Conservation (phyloP, 139 green algal genomes). For the Chlamydomonas sp. region DNA sequence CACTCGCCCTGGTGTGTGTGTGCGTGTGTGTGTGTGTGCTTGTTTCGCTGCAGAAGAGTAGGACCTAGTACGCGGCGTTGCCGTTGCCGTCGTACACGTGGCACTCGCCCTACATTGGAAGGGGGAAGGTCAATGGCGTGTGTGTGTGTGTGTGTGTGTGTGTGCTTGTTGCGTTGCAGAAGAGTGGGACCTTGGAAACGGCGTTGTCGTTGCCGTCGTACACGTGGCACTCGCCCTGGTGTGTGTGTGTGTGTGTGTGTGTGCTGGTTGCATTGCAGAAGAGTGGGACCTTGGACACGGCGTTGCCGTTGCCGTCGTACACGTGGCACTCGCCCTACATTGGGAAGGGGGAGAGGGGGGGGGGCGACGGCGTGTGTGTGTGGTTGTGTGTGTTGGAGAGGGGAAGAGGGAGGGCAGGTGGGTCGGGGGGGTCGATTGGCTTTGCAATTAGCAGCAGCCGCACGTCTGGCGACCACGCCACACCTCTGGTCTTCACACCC, state of each 20-base stretch:
- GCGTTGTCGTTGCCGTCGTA: slow-evolving; percentile 71
- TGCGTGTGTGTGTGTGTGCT: background rate
- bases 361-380: slow-evolving; percentile 13
- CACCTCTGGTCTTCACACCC: too few species aligned
- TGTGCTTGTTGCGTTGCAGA: slow-evolving; percentile 45
- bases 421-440: too few species aligned
- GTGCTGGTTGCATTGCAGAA: background rate
- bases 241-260: background rate
- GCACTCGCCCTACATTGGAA: slow-evolving; percentile 52
- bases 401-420: background rate
- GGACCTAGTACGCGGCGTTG: slow-evolving; percentile 56
- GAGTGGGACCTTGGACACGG: slow-evolving; percentile 52
- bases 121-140: too few species aligned
- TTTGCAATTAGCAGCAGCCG: too few species aligned
- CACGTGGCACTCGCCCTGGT: slow-evolving; percentile 57
- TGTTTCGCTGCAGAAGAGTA: slow-evolving; percentile 17
- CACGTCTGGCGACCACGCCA: too few species aligned
- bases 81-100: slow-evolving; percentile 65
- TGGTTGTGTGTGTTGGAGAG: background rate
- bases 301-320: slow-evolving; percentile 65
- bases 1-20: slow-evolving; percentile 43
- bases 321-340: slow-evolving; percentile 56
- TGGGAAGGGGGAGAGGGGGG: too few species aligned
- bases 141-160: background rate
- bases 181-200: slow-evolving; percentile 60